Evolutionary conservation across 352 stramenopile species (phyloP).

Genomic region (Phytophthora tubulina): DNA sequence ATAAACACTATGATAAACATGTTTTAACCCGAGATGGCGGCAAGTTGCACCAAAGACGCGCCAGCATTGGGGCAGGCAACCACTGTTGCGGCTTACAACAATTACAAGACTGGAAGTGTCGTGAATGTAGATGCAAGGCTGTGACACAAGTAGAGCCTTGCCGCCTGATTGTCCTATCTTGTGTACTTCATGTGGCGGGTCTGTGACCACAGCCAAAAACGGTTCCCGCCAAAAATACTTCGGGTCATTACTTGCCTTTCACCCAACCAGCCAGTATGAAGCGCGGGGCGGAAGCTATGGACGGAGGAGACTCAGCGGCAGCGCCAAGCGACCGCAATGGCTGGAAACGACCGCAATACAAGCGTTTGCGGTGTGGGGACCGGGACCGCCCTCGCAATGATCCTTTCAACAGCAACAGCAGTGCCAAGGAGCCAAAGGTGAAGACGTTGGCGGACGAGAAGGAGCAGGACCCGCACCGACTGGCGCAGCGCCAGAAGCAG

Average conservation of each 20-base stretch:
- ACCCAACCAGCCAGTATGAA: conserved; percentile 22
- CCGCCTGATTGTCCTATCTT: background rate
- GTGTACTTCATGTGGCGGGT: background rate
- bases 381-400: background rate
- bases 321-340: background rate
- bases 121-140: too few relatives aligned
- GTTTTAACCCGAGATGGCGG: background rate
- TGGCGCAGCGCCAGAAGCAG: conserved; percentile 93
- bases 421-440: conserved; percentile 36
- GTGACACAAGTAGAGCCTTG: background rate
- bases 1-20: conserved; percentile 27
- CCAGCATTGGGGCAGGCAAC: too few relatives aligned
- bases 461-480: conserved; percentile 81
- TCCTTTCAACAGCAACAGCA: background rate
- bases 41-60: background rate
- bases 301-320: background rate
- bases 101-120: too few relatives aligned
- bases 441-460: conserved; percentile 65
- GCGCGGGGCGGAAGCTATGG: conserved; percentile 31
- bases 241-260: conserved; percentile 3
- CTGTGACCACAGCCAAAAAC: conserved; percentile 1
- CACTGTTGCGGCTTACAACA: too few relatives aligned
- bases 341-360: conserved; percentile 14
- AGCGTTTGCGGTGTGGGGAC: conserved; percentile 31
- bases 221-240: conserved; percentile 43